Evolutionary conservation across 257 asterid genomes (phyloP), one percentile per base, ranked within the genome.

Genomic region (Nemophila menziesii): DNA sequence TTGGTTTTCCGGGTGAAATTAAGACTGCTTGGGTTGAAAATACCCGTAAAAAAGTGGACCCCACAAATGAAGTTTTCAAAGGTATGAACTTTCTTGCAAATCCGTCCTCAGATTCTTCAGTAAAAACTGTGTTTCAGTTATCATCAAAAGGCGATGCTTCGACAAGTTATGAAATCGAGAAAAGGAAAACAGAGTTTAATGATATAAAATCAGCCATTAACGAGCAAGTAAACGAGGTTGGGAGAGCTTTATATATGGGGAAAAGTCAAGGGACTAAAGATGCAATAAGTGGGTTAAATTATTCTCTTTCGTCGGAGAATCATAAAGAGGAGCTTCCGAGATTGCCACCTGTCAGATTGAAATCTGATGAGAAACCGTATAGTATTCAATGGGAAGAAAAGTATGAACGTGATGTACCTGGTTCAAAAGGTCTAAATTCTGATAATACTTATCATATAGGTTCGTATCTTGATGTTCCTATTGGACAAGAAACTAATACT

Each of bases 271-370:
- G 67, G 44, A 52, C 56, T 44, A 69, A 84, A 52, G 71, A 73
- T 50, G n/a, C n/a, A n/a, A 77, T 71, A 43, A 63, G 64, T 56
- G 48, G 64, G 27, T 67, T 73, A 27, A 78, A 67, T 44, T 80
- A 73, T 63, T 74, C 64, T 41, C 69, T 56, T 67, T 61, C 69
- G 17, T 39, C 72, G 0, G 96, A 79, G 60, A 78, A 57, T 58
- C 87, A 69, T 46, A 76, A 70, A 74, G 97, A 87, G 70, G 95
- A 82, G 67, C 66, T 84, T 41, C 98, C 98, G 33, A 75, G 98
- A 66, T 60, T 89, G 38, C 72, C 93, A 36, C 97, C 93, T 39
- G 94, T 89, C 50, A 80, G 75, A 49, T 90, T 90, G 49, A 90
- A 90, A 65, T 74, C 94, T 34, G 94, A 81, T 61, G 92, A 77